Evolutionary conservation across 106 monocot species (phyloP), one percentile per base, ranked within the genome.

Genomic region (Allium cepa): DNA sequence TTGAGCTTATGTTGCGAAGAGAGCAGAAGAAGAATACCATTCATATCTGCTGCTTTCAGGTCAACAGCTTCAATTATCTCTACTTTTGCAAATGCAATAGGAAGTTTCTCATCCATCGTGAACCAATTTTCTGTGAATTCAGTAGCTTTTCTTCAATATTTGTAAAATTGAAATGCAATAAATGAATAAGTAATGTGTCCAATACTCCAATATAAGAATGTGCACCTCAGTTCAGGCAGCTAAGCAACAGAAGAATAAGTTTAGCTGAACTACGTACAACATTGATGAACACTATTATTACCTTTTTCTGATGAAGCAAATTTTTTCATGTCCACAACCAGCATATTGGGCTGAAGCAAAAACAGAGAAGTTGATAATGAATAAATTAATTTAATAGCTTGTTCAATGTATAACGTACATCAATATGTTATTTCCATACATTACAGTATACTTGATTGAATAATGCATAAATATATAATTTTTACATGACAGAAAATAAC

Each of bases 291-390:
- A 64, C 61, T 11, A 61, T 28, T 9, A 64, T 75, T 73, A 92
- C 96, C 92, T 80, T 79, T 17, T 27, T 82, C 80, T 49, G 81
- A 28, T 3, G 88, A 91, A 70, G 77, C 84, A 78, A 96, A 86
- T 57, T 88, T 96, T 64, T 84, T 80, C 78, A 96, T 82, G 75
- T 96, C 84, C 46, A 96, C 70, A 45, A 96, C 96, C 65, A 96
- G 85, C 96, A 96, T 88, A 67, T 96, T 96, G n/a, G 96, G 96
- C 96, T 96, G 79, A 26, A 26, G n/a, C 62, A 47, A 13, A 59
- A 59, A 17, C 57, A 51, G 17, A 71, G 48, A 22, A 22, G 22
- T 22, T 22, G 22, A 22, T 46, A 12, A 64, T 48, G 8, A 17
- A 64, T 64, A 27, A 49, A 49, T 11, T 16, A 64, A 45, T 10